Evolutionary conservation across 257 asterid species (phyloP), one percentile per base, ranked within the genome.

Genomic region (Avicennia marina): DNA sequence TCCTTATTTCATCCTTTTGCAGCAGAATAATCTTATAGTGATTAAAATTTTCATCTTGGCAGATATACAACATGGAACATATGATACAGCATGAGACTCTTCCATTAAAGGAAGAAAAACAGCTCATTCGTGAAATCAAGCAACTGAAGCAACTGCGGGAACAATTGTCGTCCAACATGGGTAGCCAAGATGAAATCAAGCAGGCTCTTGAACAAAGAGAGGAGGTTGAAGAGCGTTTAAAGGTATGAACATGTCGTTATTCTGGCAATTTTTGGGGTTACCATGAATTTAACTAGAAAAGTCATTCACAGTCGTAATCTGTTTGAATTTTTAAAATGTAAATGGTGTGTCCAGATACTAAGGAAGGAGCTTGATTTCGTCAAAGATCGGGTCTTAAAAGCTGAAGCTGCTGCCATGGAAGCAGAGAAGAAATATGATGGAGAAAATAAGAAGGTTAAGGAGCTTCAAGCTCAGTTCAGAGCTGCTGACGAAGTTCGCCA

Each of bases 401-500:
- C 89, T 51, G 91, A 84, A 72, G 72, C 86, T 9, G 69, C 76
- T 64, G 89, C 78, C 19, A 54, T 66, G 58, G 85, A 75, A 62
- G 88, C 85, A 4, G 83, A 66, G 64, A 81, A 53, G 62, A 83
- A 71, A 72, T 84, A 74, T 58, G 90, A 84, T 16, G 85, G 69
- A 29, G 97, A 86, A 67, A 74, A 68, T 68, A 73, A 62, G 56
- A 78, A 68, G 75, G 68, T 88, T 56, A 80, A 58, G 81, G 97
- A 93, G 53, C 77, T 89, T 62, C 87, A 77, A 68, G 68, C 68
- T 46, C 87, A 69, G 68, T 80, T 77, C 67, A 78, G 76, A 57
- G 95, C 80, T 64, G 98, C 98, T 39, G 71, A 86, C 78, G 94
- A 77, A 54, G 75, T 78, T 74, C 97, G 97, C 52, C 97, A 93